phyloP scores from a whole-genome alignment of 169 alveolate species.

The Cryptosporidium canis region DNA sequence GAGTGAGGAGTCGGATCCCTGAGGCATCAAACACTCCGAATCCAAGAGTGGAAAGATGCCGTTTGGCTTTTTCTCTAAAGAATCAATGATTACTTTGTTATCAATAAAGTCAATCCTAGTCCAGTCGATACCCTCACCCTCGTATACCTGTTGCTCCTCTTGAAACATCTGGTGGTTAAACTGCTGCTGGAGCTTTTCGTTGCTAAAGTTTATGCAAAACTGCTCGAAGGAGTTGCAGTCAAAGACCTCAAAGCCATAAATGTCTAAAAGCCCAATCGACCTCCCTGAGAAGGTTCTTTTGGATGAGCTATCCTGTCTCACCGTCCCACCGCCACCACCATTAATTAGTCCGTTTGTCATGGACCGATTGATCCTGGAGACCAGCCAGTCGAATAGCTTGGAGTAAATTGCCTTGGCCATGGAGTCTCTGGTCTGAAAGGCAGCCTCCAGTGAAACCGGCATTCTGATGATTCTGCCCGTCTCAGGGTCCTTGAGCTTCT shows the following conservation, averaged over 20 bases:
- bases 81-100: constrained; percentile 85
- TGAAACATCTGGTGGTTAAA: constrained; percentile 88
- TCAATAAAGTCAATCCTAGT: constrained; percentile 83
- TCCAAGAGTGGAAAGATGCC: constrained; percentile 82
- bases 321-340: neutral
- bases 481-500: constrained; percentile 74
- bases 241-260: constrained; percentile 87
- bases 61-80: constrained; percentile 81
- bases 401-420: constrained; percentile 82
- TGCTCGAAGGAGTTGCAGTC: constrained; percentile 86
- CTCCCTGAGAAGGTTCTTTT: constrained; percentile 75
- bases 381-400: constrained; percentile 81
- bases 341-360: constrained; percentile 39
- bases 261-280: constrained; percentile 83
- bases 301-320: neutral
- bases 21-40: constrained; percentile 79
- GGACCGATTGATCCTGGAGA: constrained; percentile 76
- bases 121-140: constrained; percentile 85
- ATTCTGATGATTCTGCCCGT: constrained; percentile 72
- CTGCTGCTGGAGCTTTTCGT: constrained; percentile 86
- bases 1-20: constrained; percentile 77
- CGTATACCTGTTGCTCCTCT: constrained; percentile 83
- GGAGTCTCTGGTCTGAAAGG: constrained; percentile 78
- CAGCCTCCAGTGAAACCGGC: constrained; percentile 71
- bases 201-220: constrained; percentile 90